Percentiles rank a stretch among this genome's conserved stretches.
Evolutionary conservation across 441 rosid species (phyloP).

Genomic region (Erodium texanum): DNA sequence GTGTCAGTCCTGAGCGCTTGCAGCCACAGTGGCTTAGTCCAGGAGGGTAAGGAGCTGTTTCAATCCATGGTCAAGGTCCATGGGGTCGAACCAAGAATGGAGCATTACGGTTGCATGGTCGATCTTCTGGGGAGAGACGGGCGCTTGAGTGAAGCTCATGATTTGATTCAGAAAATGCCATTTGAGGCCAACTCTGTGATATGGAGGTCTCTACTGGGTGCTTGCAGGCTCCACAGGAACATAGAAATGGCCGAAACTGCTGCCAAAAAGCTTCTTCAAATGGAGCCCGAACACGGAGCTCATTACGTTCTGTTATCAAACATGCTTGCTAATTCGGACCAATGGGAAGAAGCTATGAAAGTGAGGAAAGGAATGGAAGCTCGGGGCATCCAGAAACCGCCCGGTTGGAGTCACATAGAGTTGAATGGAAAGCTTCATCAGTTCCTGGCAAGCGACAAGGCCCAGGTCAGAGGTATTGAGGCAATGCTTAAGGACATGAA

Average conservation of each 20-base stretch:
- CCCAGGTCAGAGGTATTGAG: conserved; percentile 14
- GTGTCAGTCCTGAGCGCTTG: conserved; percentile 25
- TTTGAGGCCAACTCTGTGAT: conserved; percentile 25
- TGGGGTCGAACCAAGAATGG: conserved; percentile 21
- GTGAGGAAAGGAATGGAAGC: background rate
- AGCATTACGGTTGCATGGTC: conserved; percentile 35
- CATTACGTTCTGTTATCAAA: conserved; percentile 26
- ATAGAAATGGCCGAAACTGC: conserved; percentile 28
- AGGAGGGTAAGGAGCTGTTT: conserved; percentile 25
- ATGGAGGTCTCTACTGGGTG: conserved; percentile 31
- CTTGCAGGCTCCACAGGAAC: conserved; percentile 27
- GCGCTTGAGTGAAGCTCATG: conserved; percentile 25
- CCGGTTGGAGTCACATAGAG: background rate
- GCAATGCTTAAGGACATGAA: conserved; percentile 24
- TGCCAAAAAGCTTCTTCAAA: conserved; percentile 18
- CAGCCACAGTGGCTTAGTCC: conserved; percentile 26
- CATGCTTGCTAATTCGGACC: conserved; percentile 24
- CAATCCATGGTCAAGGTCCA: conserved; percentile 19
- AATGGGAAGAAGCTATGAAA: conserved; percentile 15
- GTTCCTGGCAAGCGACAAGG: background rate
- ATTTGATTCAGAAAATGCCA: conserved; percentile 27
- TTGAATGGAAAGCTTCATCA: background rate
- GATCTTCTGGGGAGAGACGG: conserved; percentile 33
- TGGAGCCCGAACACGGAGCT: conserved; percentile 32
- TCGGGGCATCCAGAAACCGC: background rate